phyloP scores from a whole-genome alignment of 2,329 filamentous ascomycete genomes.

The Sporothrix pallida region DNA sequence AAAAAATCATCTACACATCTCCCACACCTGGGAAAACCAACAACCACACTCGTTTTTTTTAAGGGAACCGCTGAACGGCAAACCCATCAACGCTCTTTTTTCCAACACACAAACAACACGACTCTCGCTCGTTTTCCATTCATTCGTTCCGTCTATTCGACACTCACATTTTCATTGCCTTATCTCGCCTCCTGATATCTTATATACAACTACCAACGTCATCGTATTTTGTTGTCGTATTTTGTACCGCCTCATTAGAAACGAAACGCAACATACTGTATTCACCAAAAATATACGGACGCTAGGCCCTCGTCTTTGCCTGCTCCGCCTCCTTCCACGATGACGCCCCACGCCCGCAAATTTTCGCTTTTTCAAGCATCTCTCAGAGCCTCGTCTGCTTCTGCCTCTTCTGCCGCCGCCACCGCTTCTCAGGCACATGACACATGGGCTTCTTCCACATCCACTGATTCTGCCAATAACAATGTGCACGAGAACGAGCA shows the following conservation, averaged over 20 bases:
- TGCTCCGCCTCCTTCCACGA: slow-evolving; percentile 48
- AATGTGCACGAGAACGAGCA: slow-evolving; percentile 44
- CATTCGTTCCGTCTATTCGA: slow-evolving; percentile 6
- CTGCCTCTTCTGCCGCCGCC: slow-evolving; percentile 22
- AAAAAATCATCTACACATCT: background rate
- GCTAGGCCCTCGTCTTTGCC: slow-evolving; percentile 37
- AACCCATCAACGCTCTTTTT: background rate
- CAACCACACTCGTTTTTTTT: slow-evolving; percentile 3
- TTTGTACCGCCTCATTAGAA: background rate
- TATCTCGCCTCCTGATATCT: background rate
- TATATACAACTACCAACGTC: background rate
- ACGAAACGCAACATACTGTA: background rate
- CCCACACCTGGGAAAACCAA: background rate
- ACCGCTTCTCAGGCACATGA: slow-evolving; percentile 7
- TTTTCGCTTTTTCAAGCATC: slow-evolving; percentile 58
- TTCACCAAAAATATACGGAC: slow-evolving; percentile 30
- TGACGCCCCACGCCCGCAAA: slow-evolving; percentile 54
- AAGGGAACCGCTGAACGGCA: background rate
- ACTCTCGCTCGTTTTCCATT: background rate
- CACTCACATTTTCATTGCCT: background rate
- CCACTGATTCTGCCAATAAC: slow-evolving; percentile 16
- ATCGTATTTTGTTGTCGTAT: slow-evolving; percentile 12
- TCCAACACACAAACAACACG: background rate
- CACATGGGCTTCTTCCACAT: background rate
- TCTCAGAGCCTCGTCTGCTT: slow-evolving; percentile 42